Evolutionary conservation across 169 alveolate species (phyloP), one percentile per base, ranked within the genome.

Genomic region (Plasmodium ovale): DNA sequence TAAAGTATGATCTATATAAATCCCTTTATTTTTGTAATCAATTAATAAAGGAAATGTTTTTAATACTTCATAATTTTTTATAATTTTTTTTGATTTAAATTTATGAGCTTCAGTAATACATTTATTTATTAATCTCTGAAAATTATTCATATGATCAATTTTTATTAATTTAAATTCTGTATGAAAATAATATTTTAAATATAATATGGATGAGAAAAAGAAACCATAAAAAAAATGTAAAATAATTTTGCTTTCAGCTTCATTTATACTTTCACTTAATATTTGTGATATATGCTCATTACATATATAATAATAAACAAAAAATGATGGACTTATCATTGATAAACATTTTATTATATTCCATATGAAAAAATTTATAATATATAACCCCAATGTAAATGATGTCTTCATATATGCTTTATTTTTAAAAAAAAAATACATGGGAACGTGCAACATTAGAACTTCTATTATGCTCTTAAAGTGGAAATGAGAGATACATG

Each of bases 221-320:
- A 77, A 77, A 16, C 88, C 88, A 10, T 60, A 77, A 39, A 77
- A 77, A 44, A 77, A 77, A 27, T 77, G 88, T 27, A 77, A 4
- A 16, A 77, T 77, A 2, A 64, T 37, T 14, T 77, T 77, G 7
- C 62, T 77, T 35, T 77, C 88, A 9, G 14, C 10, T 0, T 77
- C 77, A 77, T 21, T 77, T 12, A 77, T 60, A 53, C 19, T 77
- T 35, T 62, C 74, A 16, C 59, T 62, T 77, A 77, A 68, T 21
- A 77, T 77, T 16, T 42, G 53, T 27, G 58, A 42, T 9, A 77
- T 62, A 53, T 77, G 88, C 1, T 77, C 88, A 77, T 77, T 77
- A 33, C 59, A 14, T 27, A 77, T n/a, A 54, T 77, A 77, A 53
- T 77, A 77, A 54, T 60, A 77, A 16, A 64, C 77, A 37, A 33